Percentiles rank a stretch among this genome's conserved stretches.
These are phyloP conservation scores for Macadamia integrifolia DNA, from an alignment of 164 flowering plant species.

Conservation along the genomic window DNA sequence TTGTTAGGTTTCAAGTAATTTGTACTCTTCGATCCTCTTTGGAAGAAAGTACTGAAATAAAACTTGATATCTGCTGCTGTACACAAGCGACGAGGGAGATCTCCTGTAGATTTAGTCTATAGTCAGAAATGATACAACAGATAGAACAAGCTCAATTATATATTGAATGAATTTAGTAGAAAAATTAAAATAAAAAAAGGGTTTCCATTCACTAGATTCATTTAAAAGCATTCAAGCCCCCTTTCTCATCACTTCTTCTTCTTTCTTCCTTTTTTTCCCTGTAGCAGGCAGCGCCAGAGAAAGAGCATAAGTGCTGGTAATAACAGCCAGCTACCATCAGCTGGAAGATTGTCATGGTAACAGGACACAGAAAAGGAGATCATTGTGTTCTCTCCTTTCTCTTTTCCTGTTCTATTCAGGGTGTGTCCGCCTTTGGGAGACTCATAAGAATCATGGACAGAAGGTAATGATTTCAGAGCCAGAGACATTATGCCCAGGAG, in stretches of 20 bases:
- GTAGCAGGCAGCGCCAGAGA: neutral
- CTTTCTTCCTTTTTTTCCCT: neutral
- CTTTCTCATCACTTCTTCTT: neutral
- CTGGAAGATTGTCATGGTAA: no score
- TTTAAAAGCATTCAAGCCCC: neutral
- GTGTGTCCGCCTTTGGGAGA: no score
- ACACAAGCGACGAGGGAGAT: slow-evolving; percentile 58
- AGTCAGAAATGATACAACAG: slow-evolving; percentile 10
- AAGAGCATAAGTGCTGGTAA: no score
- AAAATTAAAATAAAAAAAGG: neutral
- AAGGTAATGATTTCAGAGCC: neutral
- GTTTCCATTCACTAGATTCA: neutral
- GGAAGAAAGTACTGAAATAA: slow-evolving; percentile 46
- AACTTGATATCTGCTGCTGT: slow-evolving; percentile 83
- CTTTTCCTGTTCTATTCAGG: no score
- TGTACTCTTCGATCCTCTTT: slow-evolving; percentile 27
- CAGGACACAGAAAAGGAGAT: no score
- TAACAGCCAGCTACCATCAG: no score
- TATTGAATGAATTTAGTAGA: neutral
- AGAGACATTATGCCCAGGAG: neutral
- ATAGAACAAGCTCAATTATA: neutral
- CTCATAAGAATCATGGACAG: no score
- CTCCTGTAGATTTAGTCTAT: slow-evolving; percentile 33
- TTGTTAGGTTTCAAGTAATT: slow-evolving; percentile 62
- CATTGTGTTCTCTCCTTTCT: no score